phyloP scores from a whole-genome alignment of 2,329 filamentous ascomycete genomes.

The Trichoderma cornu-damae region DNA sequence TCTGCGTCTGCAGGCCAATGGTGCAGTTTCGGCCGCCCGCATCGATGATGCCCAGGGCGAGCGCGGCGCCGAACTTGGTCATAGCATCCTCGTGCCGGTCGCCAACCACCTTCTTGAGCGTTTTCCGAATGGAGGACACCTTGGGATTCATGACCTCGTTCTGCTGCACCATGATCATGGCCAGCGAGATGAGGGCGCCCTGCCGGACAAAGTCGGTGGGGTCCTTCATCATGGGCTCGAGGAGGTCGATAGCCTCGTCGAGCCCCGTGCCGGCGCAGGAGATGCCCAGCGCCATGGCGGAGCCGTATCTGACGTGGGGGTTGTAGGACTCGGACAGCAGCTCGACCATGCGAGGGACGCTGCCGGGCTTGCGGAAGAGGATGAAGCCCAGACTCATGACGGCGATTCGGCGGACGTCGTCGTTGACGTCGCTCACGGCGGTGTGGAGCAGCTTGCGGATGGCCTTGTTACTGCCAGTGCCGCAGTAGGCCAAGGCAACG shows the following conservation, averaged over 20 bases:
- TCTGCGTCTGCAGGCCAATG: conserved; percentile 94
- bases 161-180: conserved; percentile 99
- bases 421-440: conserved; percentile 95
- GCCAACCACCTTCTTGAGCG: conserved; percentile 85
- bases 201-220: conserved; percentile 97
- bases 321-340: conserved; percentile 98
- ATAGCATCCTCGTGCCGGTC: conserved; percentile 98
- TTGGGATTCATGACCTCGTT: conserved; percentile 99
- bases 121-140: conserved; percentile 84
- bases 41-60: conserved; percentile 95
- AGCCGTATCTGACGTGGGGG: conserved; percentile 94
- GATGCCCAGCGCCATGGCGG: conserved; percentile 96
- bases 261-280: conserved; percentile 94
- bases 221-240: conserved; percentile 99
- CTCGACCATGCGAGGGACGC: conserved; percentile 97
- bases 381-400: conserved; percentile 99
- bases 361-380: conserved; percentile 93
- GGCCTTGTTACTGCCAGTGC: conserved; percentile 96
- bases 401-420: conserved; percentile 91
- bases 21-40: conserved; percentile 97
- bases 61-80: conserved; percentile 95
- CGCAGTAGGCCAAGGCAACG: conserved; percentile 95
- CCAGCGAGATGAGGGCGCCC: conserved; percentile 84
- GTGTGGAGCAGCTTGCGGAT: conserved; percentile 93
- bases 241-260: conserved; percentile 90